Evolutionary conservation across 2,329 filamentous ascomycete genomes (phyloP), one percentile per base, ranked within the genome.

Genomic region (Aspergillus nomiae): DNA sequence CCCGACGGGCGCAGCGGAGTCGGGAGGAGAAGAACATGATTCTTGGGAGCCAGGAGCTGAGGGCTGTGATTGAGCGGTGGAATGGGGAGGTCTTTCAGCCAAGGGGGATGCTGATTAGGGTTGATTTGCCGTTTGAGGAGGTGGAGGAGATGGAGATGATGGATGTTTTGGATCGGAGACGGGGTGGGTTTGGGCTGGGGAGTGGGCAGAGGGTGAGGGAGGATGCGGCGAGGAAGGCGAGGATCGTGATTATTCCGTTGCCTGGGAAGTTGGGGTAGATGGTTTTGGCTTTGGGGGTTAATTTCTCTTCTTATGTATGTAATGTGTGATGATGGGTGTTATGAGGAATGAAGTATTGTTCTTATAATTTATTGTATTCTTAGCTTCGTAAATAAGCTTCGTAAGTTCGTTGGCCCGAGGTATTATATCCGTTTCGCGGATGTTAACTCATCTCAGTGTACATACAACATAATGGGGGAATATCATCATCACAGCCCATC

Each of bases 51-150:
- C 65, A 66, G 62, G 69, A 14, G 5, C 64, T 76, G 1, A 59
- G 70, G 19, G 60, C 53, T 0, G 69, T 71, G 54, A 69, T 76
- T 28, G 58, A 67, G 0, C 24, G 58, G 4, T 76, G 74, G 74
- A 76, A 76, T 50, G 69, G 73, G 34, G 63, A 61, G 4, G 72
- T 73, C 48, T 76, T 76, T 54, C 46, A 62, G 26, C 72, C 73
- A 1, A 60, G 69, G 12, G 73, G 73, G 2, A 45, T 76, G 12
- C 24, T 76, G 53, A 73, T 76, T 19, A 67, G 74, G 24, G 65
- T 76, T 11, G 74, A 76, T 61, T 60, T 76, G 38, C 74, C 74
- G 0, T 67, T 70, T 51, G 71, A 75, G 57, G 65, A 68, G 19
- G 38, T 71, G 14, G 63, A 67, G 10, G 71, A 73, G 21, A 64